Conservation (phyloP, 2,329 filamentous ascomycete species). For the Plenodomus lindquistii region DNA sequence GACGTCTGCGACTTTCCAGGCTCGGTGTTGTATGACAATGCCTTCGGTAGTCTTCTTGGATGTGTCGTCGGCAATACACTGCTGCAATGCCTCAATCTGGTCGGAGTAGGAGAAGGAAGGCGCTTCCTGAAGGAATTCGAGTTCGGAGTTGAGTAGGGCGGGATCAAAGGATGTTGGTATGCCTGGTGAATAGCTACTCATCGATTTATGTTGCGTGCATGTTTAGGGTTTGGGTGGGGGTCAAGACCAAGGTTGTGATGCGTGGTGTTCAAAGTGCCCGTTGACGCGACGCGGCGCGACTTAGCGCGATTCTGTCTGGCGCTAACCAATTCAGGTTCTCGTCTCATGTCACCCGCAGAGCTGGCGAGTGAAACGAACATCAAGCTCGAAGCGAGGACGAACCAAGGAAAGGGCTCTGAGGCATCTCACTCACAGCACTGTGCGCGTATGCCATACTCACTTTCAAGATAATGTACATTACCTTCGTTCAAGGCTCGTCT, state of each 20-base stretch:
- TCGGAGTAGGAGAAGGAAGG: conserved; percentile 46
- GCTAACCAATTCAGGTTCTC: background rate
- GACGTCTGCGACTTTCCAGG: conserved; percentile 51
- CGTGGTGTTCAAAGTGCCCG: background rate
- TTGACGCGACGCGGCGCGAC: background rate
- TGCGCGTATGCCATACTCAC: too few relatives aligned
- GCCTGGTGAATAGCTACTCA: conserved; percentile 35
- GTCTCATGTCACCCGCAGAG: too few relatives aligned
- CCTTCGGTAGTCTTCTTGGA: conserved; percentile 48
- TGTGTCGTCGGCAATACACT: conserved; percentile 47
- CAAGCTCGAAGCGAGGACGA: too few relatives aligned
- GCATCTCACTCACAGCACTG: too few relatives aligned
- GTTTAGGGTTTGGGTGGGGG: background rate
- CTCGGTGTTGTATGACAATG: conserved; percentile 57
- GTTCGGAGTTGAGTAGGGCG: conserved; percentile 54
- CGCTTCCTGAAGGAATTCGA: conserved; percentile 24
- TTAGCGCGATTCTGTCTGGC: background rate
- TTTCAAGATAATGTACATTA: too few relatives aligned
- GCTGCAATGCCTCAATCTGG: conserved; percentile 53
- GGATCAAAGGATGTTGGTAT: conserved; percentile 57
- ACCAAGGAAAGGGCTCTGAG: too few relatives aligned
- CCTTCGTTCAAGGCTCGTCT: too few relatives aligned
- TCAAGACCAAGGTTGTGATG: conserved; percentile 2
- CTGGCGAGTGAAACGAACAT: too few relatives aligned
- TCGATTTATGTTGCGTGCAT: conserved; percentile 11